A percentile compares a stretch with the other conserved stretches of the same genome.
These are phyloP conservation scores for Aspergillus chevalieri DNA, from an alignment of 2,329 filamentous ascomycete species.

Conservation along the genomic window DNA sequence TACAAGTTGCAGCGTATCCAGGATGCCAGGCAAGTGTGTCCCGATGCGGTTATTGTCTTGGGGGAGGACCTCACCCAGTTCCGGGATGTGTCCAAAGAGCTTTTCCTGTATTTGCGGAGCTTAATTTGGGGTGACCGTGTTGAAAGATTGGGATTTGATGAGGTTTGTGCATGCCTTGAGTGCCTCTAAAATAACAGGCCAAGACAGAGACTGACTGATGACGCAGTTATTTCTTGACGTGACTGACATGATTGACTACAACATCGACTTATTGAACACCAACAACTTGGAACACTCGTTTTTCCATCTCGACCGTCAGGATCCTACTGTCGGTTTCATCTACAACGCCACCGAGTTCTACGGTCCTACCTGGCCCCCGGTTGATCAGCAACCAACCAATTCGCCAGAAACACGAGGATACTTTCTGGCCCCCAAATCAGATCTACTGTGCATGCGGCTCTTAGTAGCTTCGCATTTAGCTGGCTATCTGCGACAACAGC, in stretches of 20 bases:
- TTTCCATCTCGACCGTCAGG: constrained; percentile 66
- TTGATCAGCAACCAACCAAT: constrained; percentile 3
- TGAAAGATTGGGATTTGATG: constrained; percentile 84
- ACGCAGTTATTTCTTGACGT: constrained; percentile 65
- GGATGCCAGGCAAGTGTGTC: constrained; percentile 73
- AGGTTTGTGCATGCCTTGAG: constrained; percentile 39
- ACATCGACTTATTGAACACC: constrained; percentile 63
- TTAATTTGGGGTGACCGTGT: constrained; percentile 73
- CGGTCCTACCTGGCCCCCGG: constrained; percentile 55
- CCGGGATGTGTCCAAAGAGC: constrained; percentile 73
- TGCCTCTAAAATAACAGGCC: too few species aligned
- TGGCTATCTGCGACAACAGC: constrained; percentile 60
- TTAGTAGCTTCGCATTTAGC: constrained; percentile 77
- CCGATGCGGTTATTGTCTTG: constrained; percentile 76
- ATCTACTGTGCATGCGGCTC: constrained; percentile 53
- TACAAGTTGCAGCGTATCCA: constrained; percentile 78
- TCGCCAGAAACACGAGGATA: constrained; percentile 14
- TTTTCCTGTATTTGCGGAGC: constrained; percentile 66
- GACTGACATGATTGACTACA: constrained; percentile 80
- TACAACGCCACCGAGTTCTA: constrained; percentile 66
- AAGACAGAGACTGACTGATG: background rate
- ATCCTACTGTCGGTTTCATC: constrained; percentile 72
- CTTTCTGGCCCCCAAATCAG: background rate
- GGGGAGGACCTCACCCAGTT: constrained; percentile 84
- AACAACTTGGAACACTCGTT: constrained; percentile 63